phyloP scores from a whole-genome alignment of 371 early-diverging fungal species.

The Syncephalastrum contaminatum region DNA sequence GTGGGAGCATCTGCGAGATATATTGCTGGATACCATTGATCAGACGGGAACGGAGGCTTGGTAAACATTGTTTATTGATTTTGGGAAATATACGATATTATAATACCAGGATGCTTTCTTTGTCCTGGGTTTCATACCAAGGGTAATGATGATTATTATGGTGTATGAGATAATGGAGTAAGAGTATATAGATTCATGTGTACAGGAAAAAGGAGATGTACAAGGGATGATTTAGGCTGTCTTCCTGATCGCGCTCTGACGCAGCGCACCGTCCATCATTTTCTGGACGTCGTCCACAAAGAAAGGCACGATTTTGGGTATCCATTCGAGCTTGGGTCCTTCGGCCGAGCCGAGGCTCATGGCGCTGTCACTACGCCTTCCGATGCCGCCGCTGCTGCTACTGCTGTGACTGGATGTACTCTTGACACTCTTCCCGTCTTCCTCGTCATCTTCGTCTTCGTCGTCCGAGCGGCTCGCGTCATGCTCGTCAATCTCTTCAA shows the following conservation, averaged over 20 bases:
- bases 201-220: too few species aligned
- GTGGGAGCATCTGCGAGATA: too few species aligned
- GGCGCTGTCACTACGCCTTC: slow-evolving; percentile 5
- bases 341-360: not conserved
- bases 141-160: too few species aligned
- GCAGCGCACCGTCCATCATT: slow-evolving; percentile 10
- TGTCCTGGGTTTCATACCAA: too few species aligned
- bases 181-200: too few species aligned
- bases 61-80: too few species aligned
- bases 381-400: not conserved
- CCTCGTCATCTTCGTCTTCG: slow-evolving; percentile 9
- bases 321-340: slow-evolving; percentile 7
- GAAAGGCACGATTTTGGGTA: slow-evolving; percentile 11
- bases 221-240: too few species aligned
- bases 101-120: too few species aligned
- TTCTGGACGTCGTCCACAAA: slow-evolving; percentile 10
- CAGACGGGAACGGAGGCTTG: too few species aligned
- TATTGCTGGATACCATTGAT: too few species aligned
- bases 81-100: too few species aligned
- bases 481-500: slow-evolving; percentile 27
- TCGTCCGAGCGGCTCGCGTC: slow-evolving; percentile 13
- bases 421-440: not conserved
- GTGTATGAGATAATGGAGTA: too few species aligned
- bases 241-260: not conserved
- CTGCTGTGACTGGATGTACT: slow-evolving; percentile 2